phyloP scores from a whole-genome alignment of 2,329 filamentous ascomycete genomes.

The Neophaeococcomyces mojaviensis region DNA sequence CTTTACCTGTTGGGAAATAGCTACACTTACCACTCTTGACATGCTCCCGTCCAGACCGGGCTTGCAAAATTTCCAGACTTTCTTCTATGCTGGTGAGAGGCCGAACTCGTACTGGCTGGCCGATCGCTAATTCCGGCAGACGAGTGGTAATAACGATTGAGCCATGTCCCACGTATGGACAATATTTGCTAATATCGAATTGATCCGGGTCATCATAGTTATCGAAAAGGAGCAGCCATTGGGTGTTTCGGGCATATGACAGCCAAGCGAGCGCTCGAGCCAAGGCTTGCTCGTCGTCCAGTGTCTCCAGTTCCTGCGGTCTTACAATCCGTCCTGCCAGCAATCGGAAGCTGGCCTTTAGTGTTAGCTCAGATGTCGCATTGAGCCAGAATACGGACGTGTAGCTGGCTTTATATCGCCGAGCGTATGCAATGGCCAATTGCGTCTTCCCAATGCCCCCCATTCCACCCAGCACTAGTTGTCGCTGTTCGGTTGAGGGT shows the following conservation, averaged over 20 bases:
- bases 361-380: conserved; percentile 30
- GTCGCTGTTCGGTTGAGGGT: background rate
- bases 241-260: conserved; percentile 12
- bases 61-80: conserved; percentile 14
- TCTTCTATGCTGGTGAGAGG: conserved; percentile 9
- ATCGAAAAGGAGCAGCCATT: conserved; percentile 24
- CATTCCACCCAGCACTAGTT: conserved; percentile 32
- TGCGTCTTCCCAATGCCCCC: conserved; percentile 43
- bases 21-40: conserved; percentile 11
- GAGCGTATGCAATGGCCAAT: conserved; percentile 33
- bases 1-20: background rate
- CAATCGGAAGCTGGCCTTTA: conserved; percentile 28
- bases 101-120: conserved; percentile 6
- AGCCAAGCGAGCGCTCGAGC: conserved; percentile 13
- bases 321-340: conserved; percentile 8
- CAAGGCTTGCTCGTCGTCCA: conserved; percentile 6
- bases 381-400: conserved; percentile 40
- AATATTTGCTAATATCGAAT: conserved; percentile 15
- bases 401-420: conserved; percentile 30
- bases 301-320: background rate
- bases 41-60: conserved; percentile 9
- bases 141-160: conserved; percentile 23
- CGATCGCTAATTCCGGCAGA: conserved; percentile 7
- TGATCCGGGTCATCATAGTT: conserved; percentile 19
- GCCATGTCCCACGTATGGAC: conserved; percentile 14